Evolutionary conservation across 306 rosid species (phyloP).

Genomic region (Oxytropis ochrocephala): DNA sequence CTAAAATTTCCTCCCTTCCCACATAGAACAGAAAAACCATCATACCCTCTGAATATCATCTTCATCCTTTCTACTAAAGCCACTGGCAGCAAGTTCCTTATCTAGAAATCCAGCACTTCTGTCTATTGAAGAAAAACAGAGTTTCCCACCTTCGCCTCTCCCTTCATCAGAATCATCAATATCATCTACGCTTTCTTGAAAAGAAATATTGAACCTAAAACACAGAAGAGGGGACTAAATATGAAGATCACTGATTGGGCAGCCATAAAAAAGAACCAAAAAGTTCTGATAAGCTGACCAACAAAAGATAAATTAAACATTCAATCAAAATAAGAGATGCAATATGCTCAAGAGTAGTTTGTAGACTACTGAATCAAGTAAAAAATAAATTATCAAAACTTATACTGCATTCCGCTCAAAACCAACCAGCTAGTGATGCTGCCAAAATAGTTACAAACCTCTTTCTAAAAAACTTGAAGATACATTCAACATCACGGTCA

Average conservation of each 20-base stretch:
- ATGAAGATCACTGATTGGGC: background rate
- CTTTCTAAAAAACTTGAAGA: conserved; percentile 78
- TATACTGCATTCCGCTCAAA: background rate
- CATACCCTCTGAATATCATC: conserved; percentile 71
- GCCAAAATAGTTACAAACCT: conserved; percentile 43
- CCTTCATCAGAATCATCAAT: conserved; percentile 42
- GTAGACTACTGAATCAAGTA: background rate
- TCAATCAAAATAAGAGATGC: background rate
- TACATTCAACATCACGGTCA: conserved; percentile 91
- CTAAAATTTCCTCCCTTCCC: too few relatives aligned
- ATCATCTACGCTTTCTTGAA: conserved; percentile 53
- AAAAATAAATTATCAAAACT: background rate
- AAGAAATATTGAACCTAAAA: conserved; percentile 65
- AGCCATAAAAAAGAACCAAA: conserved; percentile 15
- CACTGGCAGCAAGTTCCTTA: conserved; percentile 92
- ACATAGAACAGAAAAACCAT: background rate
- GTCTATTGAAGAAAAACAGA: conserved; percentile 54
- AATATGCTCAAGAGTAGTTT: background rate
- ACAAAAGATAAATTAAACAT: background rate
- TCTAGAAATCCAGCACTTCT: conserved; percentile 63
- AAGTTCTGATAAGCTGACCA: background rate
- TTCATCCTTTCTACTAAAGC: conserved; percentile 72
- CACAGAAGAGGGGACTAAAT: conserved; percentile 4
- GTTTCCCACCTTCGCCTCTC: conserved; percentile 52
- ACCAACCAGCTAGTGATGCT: background rate